Percentiles rank a stretch among this genome's conserved stretches.
These are phyloP conservation scores for Penicillium malachiteum DNA, from an alignment of 495 filamentous ascomycete species.

Conservation along the genomic window DNA sequence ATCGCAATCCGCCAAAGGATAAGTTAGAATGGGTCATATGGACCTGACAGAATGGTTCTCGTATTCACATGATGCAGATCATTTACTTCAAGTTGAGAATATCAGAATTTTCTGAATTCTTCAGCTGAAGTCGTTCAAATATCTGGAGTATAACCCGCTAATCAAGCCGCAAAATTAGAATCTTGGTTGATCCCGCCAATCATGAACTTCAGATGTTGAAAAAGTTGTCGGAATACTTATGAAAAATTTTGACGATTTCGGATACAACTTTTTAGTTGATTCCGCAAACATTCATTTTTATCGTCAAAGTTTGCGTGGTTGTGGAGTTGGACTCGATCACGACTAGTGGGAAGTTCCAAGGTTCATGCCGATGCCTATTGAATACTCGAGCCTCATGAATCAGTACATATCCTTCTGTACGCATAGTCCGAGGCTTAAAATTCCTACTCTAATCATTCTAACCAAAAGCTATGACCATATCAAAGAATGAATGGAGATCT, in stretches of 20 bases:
- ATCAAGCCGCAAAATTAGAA: not conserved
- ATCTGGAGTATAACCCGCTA: not conserved
- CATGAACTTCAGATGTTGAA: not conserved
- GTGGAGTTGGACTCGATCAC: not conserved
- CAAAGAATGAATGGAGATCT: not conserved
- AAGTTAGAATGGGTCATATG: not conserved
- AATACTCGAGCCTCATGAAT: too few relatives aligned
- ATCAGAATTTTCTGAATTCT: too few relatives aligned
- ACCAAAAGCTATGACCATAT: not conserved
- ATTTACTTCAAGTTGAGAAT: not conserved
- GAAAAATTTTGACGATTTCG: not conserved
- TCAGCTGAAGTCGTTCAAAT: too few relatives aligned
- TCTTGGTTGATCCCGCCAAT: not conserved
- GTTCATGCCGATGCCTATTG: too few relatives aligned
- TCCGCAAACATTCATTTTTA: not conserved
- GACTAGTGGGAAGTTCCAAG: too few relatives aligned
- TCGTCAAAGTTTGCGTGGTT: not conserved
- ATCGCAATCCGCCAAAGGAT: not conserved
- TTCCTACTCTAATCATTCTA: not conserved
- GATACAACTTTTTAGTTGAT: conserved; percentile 1
- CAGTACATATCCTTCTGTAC: not conserved
- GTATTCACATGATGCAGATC: not conserved
- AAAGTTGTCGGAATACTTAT: not conserved
- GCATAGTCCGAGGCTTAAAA: not conserved
- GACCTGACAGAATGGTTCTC: not conserved